Percentiles rank a stretch among this genome's conserved stretches.
Evolutionary conservation across 495 filamentous ascomycete species (phyloP).

Genomic region (Annulohypoxylon stygium): DNA sequence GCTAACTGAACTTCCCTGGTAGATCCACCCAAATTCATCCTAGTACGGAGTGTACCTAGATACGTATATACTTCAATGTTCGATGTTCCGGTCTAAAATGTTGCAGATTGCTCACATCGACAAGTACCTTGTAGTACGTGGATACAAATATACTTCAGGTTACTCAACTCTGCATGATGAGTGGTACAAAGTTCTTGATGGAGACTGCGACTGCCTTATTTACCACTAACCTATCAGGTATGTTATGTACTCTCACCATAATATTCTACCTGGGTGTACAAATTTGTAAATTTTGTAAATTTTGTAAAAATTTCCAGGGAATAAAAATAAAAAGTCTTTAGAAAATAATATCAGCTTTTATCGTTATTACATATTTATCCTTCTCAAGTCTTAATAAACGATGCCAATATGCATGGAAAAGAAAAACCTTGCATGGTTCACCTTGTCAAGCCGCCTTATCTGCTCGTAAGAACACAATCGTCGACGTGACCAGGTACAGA

Average conservation of each 20-base stretch:
- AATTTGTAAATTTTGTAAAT: neutral
- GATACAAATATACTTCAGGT: neutral
- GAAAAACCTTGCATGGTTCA: conserved; percentile 5
- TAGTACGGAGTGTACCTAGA: conserved; percentile 38
- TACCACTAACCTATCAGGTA: neutral
- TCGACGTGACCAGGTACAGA: conserved; percentile 5
- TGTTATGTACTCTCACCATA: neutral
- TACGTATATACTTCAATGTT: conserved; percentile 2
- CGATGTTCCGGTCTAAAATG: conserved; percentile 25
- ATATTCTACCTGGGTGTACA: neutral
- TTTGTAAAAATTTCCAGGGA: neutral
- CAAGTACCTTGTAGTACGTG: conserved; percentile 12
- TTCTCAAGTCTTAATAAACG: neutral
- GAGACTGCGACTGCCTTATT: conserved; percentile 3
- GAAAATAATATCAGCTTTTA: neutral
- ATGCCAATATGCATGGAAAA: neutral
- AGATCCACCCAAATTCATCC: conserved; percentile 43
- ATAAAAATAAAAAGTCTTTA: neutral
- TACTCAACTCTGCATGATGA: conserved; percentile 16
- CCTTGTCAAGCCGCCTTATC: conserved; percentile 8
- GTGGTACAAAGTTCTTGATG: neutral
- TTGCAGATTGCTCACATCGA: conserved; percentile 30
- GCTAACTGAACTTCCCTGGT: conserved; percentile 42
- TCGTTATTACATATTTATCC: no score
- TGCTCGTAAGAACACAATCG: conserved; percentile 11